Evolutionary conservation across 371 early-diverging fungal genomes (phyloP).

Genomic region (Mucor indicus): DNA sequence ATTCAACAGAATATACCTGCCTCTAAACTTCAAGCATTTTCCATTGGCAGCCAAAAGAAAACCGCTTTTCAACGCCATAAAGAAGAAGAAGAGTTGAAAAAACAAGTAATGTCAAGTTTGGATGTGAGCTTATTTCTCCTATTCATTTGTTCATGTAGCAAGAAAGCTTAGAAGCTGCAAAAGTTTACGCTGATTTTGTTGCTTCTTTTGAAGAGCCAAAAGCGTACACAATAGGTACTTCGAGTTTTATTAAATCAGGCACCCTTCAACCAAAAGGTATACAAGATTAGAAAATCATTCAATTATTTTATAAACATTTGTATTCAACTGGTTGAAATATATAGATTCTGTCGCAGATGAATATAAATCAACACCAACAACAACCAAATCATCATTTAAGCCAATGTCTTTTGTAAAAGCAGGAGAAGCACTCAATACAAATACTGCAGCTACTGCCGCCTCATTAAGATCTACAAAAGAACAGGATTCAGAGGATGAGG

Average conservation of each 20-base stretch:
- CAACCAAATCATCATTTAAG: conserved; percentile 27
- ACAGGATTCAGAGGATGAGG: conserved; percentile 27
- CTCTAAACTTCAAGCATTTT: conserved; percentile 67
- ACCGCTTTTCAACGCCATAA: conserved; percentile 73
- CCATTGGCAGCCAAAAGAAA: conserved; percentile 65
- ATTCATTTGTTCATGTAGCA: conserved; percentile 35
- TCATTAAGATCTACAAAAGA: neutral
- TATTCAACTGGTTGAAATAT: neutral
- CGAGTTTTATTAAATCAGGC: conserved; percentile 64
- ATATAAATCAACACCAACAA: neutral
- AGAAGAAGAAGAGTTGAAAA: conserved; percentile 71
- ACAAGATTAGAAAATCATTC: neutral
- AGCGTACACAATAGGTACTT: conserved; percentile 38
- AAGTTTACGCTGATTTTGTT: conserved; percentile 81
- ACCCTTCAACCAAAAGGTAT: conserved; percentile 24
- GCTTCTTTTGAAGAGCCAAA: conserved; percentile 76
- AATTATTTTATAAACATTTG: neutral
- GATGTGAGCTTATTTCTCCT: neutral
- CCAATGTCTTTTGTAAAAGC: conserved; percentile 47
- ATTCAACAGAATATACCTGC: conserved; percentile 23
- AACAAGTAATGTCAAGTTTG: conserved; percentile 50
- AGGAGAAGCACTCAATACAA: conserved; percentile 14
- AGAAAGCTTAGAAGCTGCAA: conserved; percentile 72
- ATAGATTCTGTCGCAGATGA: conserved; percentile 1
- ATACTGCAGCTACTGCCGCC: neutral